A percentile compares a stretch with the other conserved stretches of the same genome.
These are phyloP conservation scores for Pyricularia pennisetigena DNA, from an alignment of 2,329 filamentous ascomycete species.

Conservation along the genomic window DNA sequence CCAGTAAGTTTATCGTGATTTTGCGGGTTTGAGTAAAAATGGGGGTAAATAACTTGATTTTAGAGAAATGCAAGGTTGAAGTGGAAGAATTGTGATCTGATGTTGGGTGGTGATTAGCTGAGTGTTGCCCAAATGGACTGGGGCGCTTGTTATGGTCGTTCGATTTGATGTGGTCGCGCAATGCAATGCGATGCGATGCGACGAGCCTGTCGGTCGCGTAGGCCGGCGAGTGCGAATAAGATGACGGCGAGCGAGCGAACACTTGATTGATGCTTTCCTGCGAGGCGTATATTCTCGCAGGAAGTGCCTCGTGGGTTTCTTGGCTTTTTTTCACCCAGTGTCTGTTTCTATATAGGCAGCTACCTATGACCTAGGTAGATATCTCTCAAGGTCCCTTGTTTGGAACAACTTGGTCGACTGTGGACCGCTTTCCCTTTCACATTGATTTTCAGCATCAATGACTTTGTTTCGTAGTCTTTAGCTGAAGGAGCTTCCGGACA, in stretches of 20 bases:
- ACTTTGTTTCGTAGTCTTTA: background rate
- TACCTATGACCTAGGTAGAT: background rate
- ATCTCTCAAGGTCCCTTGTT: background rate
- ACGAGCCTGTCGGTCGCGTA: background rate
- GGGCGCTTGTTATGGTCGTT: no score
- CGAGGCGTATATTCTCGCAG: conserved; percentile 1
- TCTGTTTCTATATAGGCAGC: background rate
- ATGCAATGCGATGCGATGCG: background rate
- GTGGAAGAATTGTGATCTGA: background rate
- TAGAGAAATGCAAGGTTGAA: background rate
- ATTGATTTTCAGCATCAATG: background rate
- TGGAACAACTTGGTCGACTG: background rate
- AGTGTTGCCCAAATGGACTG: background rate
- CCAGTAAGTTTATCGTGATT: background rate
- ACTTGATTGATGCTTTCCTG: background rate
- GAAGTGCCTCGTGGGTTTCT: background rate
- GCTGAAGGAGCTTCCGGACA: background rate
- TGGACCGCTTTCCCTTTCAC: background rate
- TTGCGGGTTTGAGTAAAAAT: background rate
- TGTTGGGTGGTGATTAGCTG: background rate
- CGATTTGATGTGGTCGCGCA: background rate
- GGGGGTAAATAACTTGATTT: background rate
- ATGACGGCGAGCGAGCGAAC: background rate
- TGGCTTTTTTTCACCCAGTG: background rate
- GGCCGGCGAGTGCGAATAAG: background rate